Conservation (phyloP, 768 basidiomycete species). For the Suillus spraguei region DNA sequence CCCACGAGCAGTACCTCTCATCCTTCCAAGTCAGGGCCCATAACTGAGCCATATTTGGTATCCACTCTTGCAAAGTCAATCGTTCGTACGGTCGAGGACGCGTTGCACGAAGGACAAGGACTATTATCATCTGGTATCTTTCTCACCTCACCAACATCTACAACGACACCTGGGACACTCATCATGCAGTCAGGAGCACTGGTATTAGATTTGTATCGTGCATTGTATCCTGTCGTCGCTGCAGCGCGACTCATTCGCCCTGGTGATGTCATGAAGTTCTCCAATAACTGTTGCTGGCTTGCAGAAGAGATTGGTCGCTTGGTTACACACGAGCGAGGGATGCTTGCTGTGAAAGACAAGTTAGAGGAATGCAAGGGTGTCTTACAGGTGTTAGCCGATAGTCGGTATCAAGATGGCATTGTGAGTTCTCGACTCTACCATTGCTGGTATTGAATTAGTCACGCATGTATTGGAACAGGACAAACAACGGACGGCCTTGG, state of each 20-base stretch:
- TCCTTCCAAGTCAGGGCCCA: slow-evolving; percentile 19
- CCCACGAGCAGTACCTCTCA: slow-evolving; percentile 21
- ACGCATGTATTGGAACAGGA: slow-evolving; percentile 20
- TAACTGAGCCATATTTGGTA: slow-evolving; percentile 59
- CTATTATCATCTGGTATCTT: slow-evolving; percentile 62
- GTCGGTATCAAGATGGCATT: slow-evolving; percentile 71
- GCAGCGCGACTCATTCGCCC: slow-evolving; percentile 48
- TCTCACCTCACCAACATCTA: slow-evolving; percentile 31
- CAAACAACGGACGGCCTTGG: slow-evolving; percentile 25
- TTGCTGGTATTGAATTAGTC: background rate
- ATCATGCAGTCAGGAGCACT: slow-evolving; percentile 64
- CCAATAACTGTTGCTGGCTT: slow-evolving; percentile 82
- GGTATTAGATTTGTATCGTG: slow-evolving; percentile 77
- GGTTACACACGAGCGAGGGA: slow-evolving; percentile 30
- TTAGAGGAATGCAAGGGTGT: slow-evolving; percentile 52
- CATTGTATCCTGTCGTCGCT: slow-evolving; percentile 72
- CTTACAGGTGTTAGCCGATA: slow-evolving; percentile 60
- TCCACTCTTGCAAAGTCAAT: slow-evolving; percentile 59
- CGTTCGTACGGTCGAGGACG: slow-evolving; percentile 57
- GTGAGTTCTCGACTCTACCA: slow-evolving; percentile 43
- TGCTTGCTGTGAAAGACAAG: slow-evolving; percentile 42
- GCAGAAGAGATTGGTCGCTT: slow-evolving; percentile 45
- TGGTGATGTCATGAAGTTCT: slow-evolving; percentile 67
- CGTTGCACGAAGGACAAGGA: slow-evolving; percentile 67
- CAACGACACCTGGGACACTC: slow-evolving; percentile 48